Base-by-base conservation (phyloP, 306 rosid genomes). In the Morella rubra region DNA sequence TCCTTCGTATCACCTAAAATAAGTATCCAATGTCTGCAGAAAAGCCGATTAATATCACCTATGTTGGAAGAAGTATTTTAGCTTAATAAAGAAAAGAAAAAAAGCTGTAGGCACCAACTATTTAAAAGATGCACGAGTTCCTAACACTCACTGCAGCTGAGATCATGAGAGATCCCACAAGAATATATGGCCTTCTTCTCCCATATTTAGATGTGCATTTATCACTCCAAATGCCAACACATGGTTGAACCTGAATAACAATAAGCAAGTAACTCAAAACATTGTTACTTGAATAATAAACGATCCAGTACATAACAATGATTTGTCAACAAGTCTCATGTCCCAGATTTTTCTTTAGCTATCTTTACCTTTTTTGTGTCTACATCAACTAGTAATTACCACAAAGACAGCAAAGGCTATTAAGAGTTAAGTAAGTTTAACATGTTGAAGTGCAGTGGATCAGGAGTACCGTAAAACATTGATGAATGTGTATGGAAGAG, bases 171-270 rank as follows among this genome's bases (percentile, higher is more conserved):
- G 97, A 87, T 52, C 99, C 99, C n/a, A 87, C 92, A 81, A 95
- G 88, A 87, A 95, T 95, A 79, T 92, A 95, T 19, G 99, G 99
- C 49, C 97, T 97, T 64, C 99, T 88, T 83, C 97, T 92, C 81
- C 99, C 99, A 76, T 80, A 88, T 77, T 83, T 95, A 73, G 96
- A 92, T 73, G 90, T 85, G 85, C 99, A 95, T 81, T 88, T 95
- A 81, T 95, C 99, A 80, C 97, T 95, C 99, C 99, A 95, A 81
- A 95, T 91, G 73, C 95, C 95, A 53, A 90, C 92, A 68, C 95
- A 90, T 6, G 95, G 95, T 90, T 90, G 95, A 87, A 90, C 95
- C 95, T 90, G 74, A 59, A 51, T 66, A 41, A 78, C 24, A 42
- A 73, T 54, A 76, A 68, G 45, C 50, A 41, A 41, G 71, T 42